A percentile compares a stretch with the other conserved stretches of the same genome.
phyloP scores from a whole-genome alignment of 345 rosid genomes.

The Hypericum androsaemum region DNA sequence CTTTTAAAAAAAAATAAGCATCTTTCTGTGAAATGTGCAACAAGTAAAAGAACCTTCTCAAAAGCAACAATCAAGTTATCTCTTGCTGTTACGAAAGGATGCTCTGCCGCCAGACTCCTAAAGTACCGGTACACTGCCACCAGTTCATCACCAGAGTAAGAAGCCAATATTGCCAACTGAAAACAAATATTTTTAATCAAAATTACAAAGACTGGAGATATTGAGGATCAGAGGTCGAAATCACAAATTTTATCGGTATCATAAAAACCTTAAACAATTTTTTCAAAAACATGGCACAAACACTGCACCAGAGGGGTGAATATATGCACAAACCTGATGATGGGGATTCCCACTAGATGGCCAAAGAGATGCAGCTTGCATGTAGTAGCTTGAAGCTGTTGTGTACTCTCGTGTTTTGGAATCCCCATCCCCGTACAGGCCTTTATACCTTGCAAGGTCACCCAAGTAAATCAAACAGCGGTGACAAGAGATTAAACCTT shows the following conservation, averaged over 20 bases:
- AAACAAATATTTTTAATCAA: constrained; percentile 3
- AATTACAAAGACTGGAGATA: too few species aligned
- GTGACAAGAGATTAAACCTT: constrained; percentile 81
- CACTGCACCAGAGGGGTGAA: not conserved
- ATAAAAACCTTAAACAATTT: not conserved
- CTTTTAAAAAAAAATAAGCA: too few species aligned
- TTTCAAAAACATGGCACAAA: not conserved
- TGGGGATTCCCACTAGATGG: constrained; percentile 94
- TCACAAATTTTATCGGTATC: constrained; percentile 1
- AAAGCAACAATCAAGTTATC: constrained; percentile 95
- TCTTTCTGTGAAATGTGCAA: not conserved
- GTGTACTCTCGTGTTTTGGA: constrained; percentile 70
- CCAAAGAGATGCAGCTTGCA: constrained; percentile 87
- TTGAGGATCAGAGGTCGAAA: constrained; percentile 11
- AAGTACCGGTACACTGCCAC: constrained; percentile 74
- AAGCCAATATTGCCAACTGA: constrained; percentile 94
- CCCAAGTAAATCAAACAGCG: constrained; percentile 99
- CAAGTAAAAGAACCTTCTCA: constrained; percentile 56
- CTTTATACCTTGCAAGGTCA: constrained; percentile 93
- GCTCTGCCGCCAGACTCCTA: constrained; percentile 88
- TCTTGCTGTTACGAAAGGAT: constrained; percentile 88
- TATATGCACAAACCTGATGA: constrained; percentile 55
- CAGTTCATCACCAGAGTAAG: constrained; percentile 80
- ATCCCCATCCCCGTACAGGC: constrained; percentile 78
- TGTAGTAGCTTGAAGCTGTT: constrained; percentile 90